Evolutionary conservation across 495 filamentous ascomycete species (phyloP).

Genomic region (Xylaria cubensis): DNA sequence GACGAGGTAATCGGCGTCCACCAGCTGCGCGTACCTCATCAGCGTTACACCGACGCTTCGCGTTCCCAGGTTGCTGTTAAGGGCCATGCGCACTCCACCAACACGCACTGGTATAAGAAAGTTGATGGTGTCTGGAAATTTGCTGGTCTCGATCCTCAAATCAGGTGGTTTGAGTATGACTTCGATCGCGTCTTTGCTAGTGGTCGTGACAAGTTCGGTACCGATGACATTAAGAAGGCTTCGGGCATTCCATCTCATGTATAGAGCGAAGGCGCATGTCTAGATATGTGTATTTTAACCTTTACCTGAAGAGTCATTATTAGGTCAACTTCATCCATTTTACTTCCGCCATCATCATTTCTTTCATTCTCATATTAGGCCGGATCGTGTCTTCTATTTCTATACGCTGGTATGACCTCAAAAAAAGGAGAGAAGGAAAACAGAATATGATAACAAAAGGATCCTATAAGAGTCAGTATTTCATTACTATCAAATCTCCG

Average conservation of each 20-base stretch:
- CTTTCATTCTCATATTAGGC: not conserved
- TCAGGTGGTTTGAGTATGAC: constrained; percentile 76
- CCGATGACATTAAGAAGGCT: constrained; percentile 28
- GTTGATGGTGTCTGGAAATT: constrained; percentile 83
- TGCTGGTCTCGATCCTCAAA: constrained; percentile 73
- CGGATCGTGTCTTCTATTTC: not conserved
- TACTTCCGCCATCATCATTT: not conserved
- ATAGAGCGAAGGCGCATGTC: not conserved
- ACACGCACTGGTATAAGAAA: constrained; percentile 76
- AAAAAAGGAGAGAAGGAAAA: not conserved
- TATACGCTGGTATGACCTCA: not conserved
- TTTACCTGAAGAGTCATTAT: not conserved
- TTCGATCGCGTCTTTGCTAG: constrained; percentile 59
- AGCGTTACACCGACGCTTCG: constrained; percentile 63
- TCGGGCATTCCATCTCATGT: constrained; percentile 33
- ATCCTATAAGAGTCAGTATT: not conserved
- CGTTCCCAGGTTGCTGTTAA: constrained; percentile 60
- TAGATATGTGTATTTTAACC: not conserved
- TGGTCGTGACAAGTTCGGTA: constrained; percentile 54
- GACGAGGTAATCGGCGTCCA: constrained; percentile 74
- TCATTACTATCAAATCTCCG: not conserved
- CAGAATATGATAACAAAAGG: not conserved
- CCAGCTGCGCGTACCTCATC: constrained; percentile 78
- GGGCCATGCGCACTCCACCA: constrained; percentile 74
- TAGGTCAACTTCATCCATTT: not conserved